These are phyloP conservation scores for Stylonectria norvegica DNA, from an alignment of 2,329 filamentous ascomycete genomes.

Conservation along the genomic window DNA sequence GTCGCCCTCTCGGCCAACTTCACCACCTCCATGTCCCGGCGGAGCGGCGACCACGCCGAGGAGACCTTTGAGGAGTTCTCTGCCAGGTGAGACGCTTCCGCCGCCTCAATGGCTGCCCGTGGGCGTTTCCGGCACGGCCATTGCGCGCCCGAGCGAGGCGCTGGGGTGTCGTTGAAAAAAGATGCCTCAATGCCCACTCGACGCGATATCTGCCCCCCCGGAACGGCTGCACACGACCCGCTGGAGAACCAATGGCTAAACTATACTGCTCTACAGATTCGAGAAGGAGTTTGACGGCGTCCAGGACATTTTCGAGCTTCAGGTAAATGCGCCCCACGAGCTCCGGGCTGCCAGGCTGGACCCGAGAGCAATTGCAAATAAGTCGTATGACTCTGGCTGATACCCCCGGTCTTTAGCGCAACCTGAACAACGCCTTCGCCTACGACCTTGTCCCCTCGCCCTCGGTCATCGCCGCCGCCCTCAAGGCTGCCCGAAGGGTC, in stretches of 20 bases:
- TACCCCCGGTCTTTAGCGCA: conserved; percentile 55
- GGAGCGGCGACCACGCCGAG: conserved; percentile 68
- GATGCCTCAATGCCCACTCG: conserved; percentile 25
- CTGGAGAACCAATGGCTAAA: conserved; percentile 29
- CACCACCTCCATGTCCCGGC: conserved; percentile 59
- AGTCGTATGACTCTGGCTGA: conserved; percentile 32
- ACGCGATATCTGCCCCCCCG: conserved; percentile 27
- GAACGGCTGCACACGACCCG: conserved; percentile 17
- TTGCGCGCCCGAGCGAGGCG: conserved; percentile 7
- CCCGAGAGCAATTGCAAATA: conserved; percentile 7
- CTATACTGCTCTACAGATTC: conserved; percentile 60
- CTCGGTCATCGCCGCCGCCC: conserved; percentile 83
- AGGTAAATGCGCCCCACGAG: conserved; percentile 59
- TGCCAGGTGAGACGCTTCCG: conserved; percentile 68
- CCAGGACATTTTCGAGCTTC: conserved; percentile 99
- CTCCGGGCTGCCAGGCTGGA: conserved; percentile 20
- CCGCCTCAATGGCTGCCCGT: conserved; percentile 5
- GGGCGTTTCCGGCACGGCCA: conserved; percentile 1
- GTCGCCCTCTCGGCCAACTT: conserved; percentile 53
- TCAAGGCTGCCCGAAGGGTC: conserved; percentile 90
- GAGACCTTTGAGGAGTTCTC: conserved; percentile 99
- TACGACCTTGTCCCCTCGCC: conserved; percentile 98
- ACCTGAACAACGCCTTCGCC: conserved; percentile 99
- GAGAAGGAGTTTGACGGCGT: conserved; percentile 99
- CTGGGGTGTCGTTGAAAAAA: conserved; percentile 16